Percentiles rank a stretch among this genome's conserved stretches.
Evolutionary conservation across 345 rosid species (phyloP).

Genomic region (Bruguiera sexangula): DNA sequence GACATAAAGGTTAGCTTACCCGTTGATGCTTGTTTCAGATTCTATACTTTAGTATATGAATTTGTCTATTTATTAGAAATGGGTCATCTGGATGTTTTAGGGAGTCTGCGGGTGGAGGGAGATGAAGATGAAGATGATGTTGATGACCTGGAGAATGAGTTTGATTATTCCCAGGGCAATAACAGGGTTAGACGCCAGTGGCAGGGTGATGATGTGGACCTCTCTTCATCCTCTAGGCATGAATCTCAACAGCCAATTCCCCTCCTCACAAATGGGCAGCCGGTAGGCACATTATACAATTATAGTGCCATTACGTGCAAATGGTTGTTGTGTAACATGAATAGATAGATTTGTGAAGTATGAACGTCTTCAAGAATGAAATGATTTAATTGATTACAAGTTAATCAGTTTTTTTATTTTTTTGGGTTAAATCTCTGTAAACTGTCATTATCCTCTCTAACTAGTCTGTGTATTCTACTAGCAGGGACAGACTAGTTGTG

Average conservation of each 20-base stretch:
- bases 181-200: slow-evolving; percentile 63
- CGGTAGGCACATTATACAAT: slow-evolving; percentile 40
- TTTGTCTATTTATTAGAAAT: background rate
- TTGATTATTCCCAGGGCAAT: slow-evolving; percentile 65
- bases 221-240: slow-evolving; percentile 82
- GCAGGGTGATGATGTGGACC: slow-evolving; percentile 82
- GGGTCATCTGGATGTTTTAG: slow-evolving; percentile 37
- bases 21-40: background rate
- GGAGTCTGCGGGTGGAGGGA: slow-evolving; percentile 91
- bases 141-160: slow-evolving; percentile 95
- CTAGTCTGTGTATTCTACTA: background rate
- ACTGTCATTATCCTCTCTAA: no score
- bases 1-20: slow-evolving; percentile 70
- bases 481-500: background rate
- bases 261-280: slow-evolving; percentile 84
- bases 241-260: slow-evolving; percentile 90
- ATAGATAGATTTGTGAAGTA: background rate
- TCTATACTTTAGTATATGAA: background rate
- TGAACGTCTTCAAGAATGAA: background rate
- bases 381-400: no score
- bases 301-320: background rate
- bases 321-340: background rate
- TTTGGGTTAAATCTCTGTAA: background rate
- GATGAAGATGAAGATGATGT: slow-evolving; percentile 98
- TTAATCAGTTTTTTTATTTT: background rate